Conservation (phyloP, 768 basidiomycete genomes). For the Naganishia friedmannii region DNA sequence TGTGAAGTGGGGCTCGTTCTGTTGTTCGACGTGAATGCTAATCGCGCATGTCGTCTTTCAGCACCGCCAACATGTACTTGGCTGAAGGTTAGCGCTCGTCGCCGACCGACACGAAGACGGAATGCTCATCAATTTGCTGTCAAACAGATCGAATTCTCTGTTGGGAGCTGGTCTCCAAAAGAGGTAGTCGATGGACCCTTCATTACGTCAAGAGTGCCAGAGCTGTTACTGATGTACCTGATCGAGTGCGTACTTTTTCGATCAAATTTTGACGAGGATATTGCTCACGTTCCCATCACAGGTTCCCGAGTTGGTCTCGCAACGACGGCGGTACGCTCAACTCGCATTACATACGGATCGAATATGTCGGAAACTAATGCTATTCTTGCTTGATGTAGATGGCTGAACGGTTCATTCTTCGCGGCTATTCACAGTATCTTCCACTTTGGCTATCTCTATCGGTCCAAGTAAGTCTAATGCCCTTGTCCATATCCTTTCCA, state of each 20-base stretch:
- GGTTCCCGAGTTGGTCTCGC: constrained; percentile 90
- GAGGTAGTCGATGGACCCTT: constrained; percentile 81
- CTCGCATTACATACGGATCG: not conserved
- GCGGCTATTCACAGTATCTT: constrained; percentile 86
- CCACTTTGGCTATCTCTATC: constrained; percentile 93
- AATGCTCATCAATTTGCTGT: not conserved
- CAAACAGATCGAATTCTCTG: constrained; percentile 73
- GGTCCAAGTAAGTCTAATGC: constrained; percentile 60
- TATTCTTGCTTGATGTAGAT: constrained; percentile 55
- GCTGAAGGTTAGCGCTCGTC: constrained; percentile 63
- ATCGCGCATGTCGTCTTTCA: constrained; percentile 1
- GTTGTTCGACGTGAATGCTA: not conserved
- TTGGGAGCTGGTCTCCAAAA: constrained; percentile 96
- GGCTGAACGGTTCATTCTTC: constrained; percentile 98
- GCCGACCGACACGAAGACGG: no score
- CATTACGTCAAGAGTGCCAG: constrained; percentile 96
- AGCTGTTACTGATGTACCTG: constrained; percentile 88
- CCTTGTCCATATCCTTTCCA: not conserved
- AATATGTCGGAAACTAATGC: no score
- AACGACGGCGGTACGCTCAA: constrained; percentile 61
- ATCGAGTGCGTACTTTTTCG: constrained; percentile 60
- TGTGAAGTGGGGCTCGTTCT: constrained; percentile 27
- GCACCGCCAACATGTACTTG: constrained; percentile 60
- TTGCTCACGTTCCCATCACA: constrained; percentile 36
- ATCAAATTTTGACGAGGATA: constrained; percentile 29